Percentiles rank a stretch among this genome's conserved stretches.
Conservation (phyloP, 257 asterid genomes). For the Nicotiana tomentosiformis region DNA sequence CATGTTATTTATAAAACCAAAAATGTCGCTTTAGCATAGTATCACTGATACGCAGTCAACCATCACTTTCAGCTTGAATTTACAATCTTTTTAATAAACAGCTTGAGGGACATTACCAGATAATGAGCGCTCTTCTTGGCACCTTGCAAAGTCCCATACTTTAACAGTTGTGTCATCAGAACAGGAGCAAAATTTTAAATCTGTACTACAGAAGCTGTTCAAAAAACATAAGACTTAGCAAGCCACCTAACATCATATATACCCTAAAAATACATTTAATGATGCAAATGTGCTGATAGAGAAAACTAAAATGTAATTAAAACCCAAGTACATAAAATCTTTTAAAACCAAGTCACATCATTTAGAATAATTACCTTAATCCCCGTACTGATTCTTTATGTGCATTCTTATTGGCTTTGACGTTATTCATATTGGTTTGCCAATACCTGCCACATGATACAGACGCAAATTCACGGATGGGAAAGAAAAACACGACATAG, state of each 20-base stretch:
- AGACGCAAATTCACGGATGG: slow-evolving; percentile 4
- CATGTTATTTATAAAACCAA: not conserved
- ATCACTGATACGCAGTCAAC: not conserved
- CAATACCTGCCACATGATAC: slow-evolving; percentile 71
- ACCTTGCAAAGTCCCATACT: slow-evolving; percentile 99
- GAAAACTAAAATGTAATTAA: not conserved
- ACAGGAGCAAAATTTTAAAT: slow-evolving; percentile 97
- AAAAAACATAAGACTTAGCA: slow-evolving; percentile 7
- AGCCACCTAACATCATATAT: not conserved
- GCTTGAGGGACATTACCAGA: slow-evolving; percentile 80
- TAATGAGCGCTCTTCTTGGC: slow-evolving; percentile 93
- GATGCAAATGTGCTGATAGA: not conserved
- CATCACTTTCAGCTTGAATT: not conserved
- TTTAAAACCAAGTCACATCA: not conserved
- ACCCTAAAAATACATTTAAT: not conserved
- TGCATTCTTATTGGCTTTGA: slow-evolving; percentile 90
- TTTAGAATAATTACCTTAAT: slow-evolving; percentile 50
- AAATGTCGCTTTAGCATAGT: not conserved
- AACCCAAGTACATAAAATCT: not conserved
- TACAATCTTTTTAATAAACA: not conserved
- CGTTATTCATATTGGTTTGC: slow-evolving; percentile 98
- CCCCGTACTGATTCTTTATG: slow-evolving; percentile 98
- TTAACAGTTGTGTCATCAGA: slow-evolving; percentile 97
- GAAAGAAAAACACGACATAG: not conserved
- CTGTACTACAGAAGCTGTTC: slow-evolving; percentile 93